Base-by-base conservation (phyloP, 495 filamentous ascomycete species). In the Glonium stellatum region DNA sequence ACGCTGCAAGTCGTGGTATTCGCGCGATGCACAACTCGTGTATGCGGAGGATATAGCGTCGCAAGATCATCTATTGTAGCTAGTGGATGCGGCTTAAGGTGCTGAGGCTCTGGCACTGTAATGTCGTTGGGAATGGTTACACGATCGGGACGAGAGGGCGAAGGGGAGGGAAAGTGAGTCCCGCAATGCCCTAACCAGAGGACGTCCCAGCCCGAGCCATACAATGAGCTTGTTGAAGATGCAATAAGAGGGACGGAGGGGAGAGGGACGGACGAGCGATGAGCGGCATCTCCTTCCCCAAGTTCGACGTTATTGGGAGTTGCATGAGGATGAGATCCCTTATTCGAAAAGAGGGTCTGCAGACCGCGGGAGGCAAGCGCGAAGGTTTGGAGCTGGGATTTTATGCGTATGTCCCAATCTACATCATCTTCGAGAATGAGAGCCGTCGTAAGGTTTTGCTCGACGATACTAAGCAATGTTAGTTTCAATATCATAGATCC, bases 151-250 rank as follows among this genome's bases (percentile, higher is more conserved):
- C 23, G n/a, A 6, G 36, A 23, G 31, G 53, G 57, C 0, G 64
- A 63, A 4, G 60, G 57, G 10, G 59, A 18, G 59, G 70, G 41
- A 61, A 69, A 22, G 66, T 67, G 15, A 63, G 62, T 48, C 34
- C 58, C 58, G 42, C 65, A 68, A 58, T 68, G 61, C 23, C 62
- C 58, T n/a, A 68, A 58, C 65, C 62, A 68, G 41, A 67, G 53
- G 23, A 68, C 41, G 62, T 62, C 62, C 82, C 82, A 85, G 60
- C 78, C 73, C 22, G 76, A 75, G 42, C 82, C 82, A 58, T 84
- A 85, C 1, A 81, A 80, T 3, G 54, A 34, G 6, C 18, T 15
- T 23, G 18, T 48, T 31, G 34, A 36, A 15, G 35, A 34, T 48
- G 4, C 39, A 51, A 13, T 36, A 15, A 19, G 5, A 10, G 25